Evolutionary conservation across 805 yeast species (phyloP).

Genomic region (Lipomyces mesembrius): DNA sequence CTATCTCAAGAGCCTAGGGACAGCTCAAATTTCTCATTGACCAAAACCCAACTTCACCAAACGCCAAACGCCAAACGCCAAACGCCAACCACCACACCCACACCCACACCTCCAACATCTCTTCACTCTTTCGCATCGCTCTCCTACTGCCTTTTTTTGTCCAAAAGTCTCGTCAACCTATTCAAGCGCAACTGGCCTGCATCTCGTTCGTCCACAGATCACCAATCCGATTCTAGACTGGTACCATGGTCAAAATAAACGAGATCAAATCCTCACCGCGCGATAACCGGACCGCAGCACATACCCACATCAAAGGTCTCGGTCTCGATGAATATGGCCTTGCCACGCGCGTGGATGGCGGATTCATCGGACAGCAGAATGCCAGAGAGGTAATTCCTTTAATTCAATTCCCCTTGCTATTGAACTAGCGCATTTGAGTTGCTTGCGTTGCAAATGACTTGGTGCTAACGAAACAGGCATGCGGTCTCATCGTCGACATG

Average conservation of each 20-base stretch:
- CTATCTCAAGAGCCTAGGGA: too few relatives aligned
- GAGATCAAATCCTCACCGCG: slow-evolving; percentile 53
- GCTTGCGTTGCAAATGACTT: neutral
- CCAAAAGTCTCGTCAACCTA: too few relatives aligned
- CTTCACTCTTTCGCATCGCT: too few relatives aligned
- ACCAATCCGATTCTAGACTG: neutral
- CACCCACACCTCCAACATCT: too few relatives aligned
- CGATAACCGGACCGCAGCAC: slow-evolving; percentile 82
- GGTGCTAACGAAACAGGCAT: slow-evolving; percentile 55
- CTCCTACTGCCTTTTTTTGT: too few relatives aligned
- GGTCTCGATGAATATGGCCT: slow-evolving; percentile 89
- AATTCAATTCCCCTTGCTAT: neutral
- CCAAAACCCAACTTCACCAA: too few relatives aligned
- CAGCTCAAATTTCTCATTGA: too few relatives aligned
- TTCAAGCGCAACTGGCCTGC: too few relatives aligned
- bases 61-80: too few relatives aligned
- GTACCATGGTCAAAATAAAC: slow-evolving; percentile 57
- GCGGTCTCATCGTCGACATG: slow-evolving; percentile 92
- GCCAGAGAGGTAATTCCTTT: slow-evolving; percentile 53
- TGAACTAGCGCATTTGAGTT: neutral
- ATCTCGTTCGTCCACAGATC: too few relatives aligned
- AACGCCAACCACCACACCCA: too few relatives aligned
- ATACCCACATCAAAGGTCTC: slow-evolving; percentile 93
- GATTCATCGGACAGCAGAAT: slow-evolving; percentile 75
- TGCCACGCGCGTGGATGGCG: slow-evolving; percentile 85